phyloP scores from a whole-genome alignment of 192 early-diverging fungal genomes.

The Phycomyces blakesleeanus region DNA sequence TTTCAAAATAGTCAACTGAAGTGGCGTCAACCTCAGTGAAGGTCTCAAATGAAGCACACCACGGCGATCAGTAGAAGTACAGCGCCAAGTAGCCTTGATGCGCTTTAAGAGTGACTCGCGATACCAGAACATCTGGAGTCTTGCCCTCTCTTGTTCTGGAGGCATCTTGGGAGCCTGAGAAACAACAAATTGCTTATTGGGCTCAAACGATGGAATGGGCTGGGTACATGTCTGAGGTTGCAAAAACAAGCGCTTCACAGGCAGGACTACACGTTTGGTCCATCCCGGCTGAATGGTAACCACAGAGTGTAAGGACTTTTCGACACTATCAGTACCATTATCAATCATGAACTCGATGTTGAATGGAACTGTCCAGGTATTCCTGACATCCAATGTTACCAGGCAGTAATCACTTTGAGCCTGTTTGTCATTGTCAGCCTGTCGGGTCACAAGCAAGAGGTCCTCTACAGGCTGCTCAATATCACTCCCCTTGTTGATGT shows the following conservation, averaged over 20 bases:
- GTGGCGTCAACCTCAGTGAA: conserved; percentile 46
- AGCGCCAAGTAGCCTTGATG: conserved; percentile 44
- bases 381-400: conserved; percentile 74
- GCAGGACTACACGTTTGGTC: conserved; percentile 39
- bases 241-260: conserved; percentile 57
- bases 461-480: conserved; percentile 16
- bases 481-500: conserved; percentile 1
- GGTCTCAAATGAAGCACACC: conserved; percentile 55
- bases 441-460: conserved; percentile 9
- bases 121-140: conserved; percentile 71
- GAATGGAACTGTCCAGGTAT: conserved; percentile 70
- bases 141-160: conserved; percentile 48
- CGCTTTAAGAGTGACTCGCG: conserved; percentile 61
- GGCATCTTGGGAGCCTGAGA: conserved; percentile 48
- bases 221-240: conserved; percentile 36
- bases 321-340: conserved; percentile 33
- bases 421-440: conserved; percentile 27
- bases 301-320: not conserved
- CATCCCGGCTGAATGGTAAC: conserved; percentile 32
- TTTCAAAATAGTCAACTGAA: conserved; percentile 55
- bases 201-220: conserved; percentile 62
- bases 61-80: conserved; percentile 43
- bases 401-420: conserved; percentile 60
- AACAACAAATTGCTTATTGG: conserved; percentile 77
- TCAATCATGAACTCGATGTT: conserved; percentile 71